Conservation (phyloP, 306 rosid species). For the Astragalus membranaceus region DNA sequence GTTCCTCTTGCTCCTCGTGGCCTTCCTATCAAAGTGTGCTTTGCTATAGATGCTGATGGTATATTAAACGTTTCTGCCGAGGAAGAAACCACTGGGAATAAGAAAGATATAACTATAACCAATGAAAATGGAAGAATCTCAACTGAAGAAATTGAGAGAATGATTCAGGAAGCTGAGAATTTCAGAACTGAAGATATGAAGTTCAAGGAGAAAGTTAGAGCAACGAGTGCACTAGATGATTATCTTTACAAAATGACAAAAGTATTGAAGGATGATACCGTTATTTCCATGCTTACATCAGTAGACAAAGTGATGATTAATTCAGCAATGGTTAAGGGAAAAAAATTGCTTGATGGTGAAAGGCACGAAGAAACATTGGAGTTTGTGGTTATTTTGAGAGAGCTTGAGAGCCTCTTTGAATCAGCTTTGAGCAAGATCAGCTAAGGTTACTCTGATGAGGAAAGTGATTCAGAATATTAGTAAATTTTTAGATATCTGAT, state of each 20-base stretch:
- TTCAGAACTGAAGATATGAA: constrained; percentile 30
- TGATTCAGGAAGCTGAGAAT: constrained; percentile 35
- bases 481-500: neutral
- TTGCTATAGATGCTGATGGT: constrained; percentile 40
- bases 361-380: constrained; percentile 23
- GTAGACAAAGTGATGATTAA: neutral
- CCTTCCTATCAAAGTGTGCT: constrained; percentile 21
- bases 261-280: neutral
- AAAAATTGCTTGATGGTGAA: neutral
- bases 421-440: constrained; percentile 23
- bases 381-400: constrained; percentile 27
- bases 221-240: constrained; percentile 28
- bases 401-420: constrained; percentile 27
- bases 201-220: constrained; percentile 24
- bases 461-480: neutral
- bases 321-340: neutral
- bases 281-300: neutral
- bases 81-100: constrained; percentile 26
- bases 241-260: constrained; percentile 27
- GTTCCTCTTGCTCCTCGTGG: constrained; percentile 37
- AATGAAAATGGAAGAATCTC: constrained; percentile 31
- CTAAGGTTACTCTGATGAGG: neutral
- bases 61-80: constrained; percentile 34
- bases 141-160: constrained; percentile 23
- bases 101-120: constrained; percentile 27